Conservation (phyloP, 768 basidiomycete genomes). For the Tylopilus cervinicoccineus region DNA sequence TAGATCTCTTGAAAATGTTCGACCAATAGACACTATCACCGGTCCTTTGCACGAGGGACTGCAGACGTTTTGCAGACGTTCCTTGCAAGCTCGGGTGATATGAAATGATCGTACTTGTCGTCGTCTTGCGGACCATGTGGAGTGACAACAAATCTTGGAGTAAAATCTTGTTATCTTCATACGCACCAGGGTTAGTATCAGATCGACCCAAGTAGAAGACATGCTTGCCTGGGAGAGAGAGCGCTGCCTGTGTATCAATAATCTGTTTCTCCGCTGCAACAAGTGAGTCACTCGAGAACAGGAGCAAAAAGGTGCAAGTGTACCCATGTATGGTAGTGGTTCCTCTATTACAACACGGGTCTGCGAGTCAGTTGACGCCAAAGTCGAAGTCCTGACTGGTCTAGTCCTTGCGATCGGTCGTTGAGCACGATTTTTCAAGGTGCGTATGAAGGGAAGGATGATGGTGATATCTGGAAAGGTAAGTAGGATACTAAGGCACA, state of each 20-base stretch:
- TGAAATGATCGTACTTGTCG: constrained; percentile 34
- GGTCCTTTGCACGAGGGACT: constrained; percentile 23
- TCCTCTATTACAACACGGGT: neutral
- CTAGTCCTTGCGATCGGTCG: constrained; percentile 18
- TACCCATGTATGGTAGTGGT: constrained; percentile 13
- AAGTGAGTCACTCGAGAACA: neutral
- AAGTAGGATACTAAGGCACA: constrained; percentile 1
- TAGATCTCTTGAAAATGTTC: constrained; percentile 25
- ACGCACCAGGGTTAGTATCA: neutral
- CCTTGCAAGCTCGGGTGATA: constrained; percentile 23
- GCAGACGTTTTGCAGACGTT: constrained; percentile 26
- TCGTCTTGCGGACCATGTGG: constrained; percentile 35
- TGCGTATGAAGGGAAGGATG: constrained; percentile 39
- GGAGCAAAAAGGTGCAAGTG: neutral
- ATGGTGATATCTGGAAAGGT: constrained; percentile 40
- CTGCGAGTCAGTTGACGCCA: neutral
- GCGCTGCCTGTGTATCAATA: constrained; percentile 31
- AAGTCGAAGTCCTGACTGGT: constrained; percentile 17
- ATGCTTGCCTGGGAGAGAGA: constrained; percentile 20
- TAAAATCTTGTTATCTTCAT: constrained; percentile 19
- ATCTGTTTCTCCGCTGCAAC: constrained; percentile 14
- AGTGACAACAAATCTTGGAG: constrained; percentile 35
- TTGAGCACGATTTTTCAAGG: constrained; percentile 28
- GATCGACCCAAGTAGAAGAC: neutral
- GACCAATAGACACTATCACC: constrained; percentile 35